Base-by-base conservation (phyloP, 2,329 filamentous ascomycete species). In the Paecilomyces dactylethromorphus region DNA sequence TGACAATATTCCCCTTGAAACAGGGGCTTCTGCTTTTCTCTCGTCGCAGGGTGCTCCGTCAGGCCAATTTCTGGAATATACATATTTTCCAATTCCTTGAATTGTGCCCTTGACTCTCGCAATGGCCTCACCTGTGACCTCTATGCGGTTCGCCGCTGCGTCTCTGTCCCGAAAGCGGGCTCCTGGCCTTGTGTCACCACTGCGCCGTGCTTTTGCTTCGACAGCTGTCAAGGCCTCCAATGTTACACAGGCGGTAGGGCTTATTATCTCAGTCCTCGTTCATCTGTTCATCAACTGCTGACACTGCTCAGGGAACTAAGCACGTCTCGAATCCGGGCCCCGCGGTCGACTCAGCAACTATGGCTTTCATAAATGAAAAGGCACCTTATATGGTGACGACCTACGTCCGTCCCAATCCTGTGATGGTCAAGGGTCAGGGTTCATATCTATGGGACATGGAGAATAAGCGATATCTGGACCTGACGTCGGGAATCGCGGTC, bases 401-500 rank as follows among this genome's bases (percentile, higher is more conserved):
- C 56, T 99, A 99, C 76, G 87, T 91, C 56, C 90, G 94, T 26
- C 93, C 94, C 54, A 83, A 89, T 52, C 91, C 92, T 1, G 90
- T 97, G 70, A 97, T 99, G 74, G 86, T 92, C 59, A 90, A 87
- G 73, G 94, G 92, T 63, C 81, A 91, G 71, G 94, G 94, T 2
- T 92, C 88, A 61, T 92, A 92, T 73, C 76, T 99, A 62, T 97
- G 87, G 85, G 94, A 99, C 73, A 78, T 93, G 39, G 92, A 97
- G 78, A 90, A 94, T 71, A 82, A 90, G 61, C 87, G 87, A 72
- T 99, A 97, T 73, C 82, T 99, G 31, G 94, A 99, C 76, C 91
- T 99, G 69, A 97, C 94, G 1, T 89, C 92, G 10, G 94, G 94
- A 54, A 99, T 99, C 71, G 94, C 94, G 15, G 94, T 99, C 71